phyloP scores from a whole-genome alignment of 1,284 basidiomycete species.

The Pseudozyma hubeiensis region DNA sequence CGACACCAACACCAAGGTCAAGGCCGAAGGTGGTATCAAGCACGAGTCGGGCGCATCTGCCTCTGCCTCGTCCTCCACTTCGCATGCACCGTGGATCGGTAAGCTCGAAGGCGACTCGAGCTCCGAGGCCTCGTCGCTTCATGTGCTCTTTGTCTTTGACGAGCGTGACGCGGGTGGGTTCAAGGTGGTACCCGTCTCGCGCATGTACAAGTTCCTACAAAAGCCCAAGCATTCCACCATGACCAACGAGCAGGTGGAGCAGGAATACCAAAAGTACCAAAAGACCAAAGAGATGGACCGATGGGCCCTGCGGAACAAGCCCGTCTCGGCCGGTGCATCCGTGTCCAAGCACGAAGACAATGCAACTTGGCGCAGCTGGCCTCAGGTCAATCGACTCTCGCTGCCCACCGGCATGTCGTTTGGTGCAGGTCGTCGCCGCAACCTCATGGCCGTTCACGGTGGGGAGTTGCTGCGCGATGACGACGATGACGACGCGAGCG shows the following conservation, averaged over 20 bases:
- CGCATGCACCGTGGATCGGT: slow-evolving; percentile 67
- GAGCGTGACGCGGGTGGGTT: slow-evolving; percentile 65
- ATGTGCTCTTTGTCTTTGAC: slow-evolving; percentile 67
- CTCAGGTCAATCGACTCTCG: slow-evolving; percentile 38
- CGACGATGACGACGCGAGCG: slow-evolving; percentile 45
- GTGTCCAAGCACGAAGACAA: slow-evolving; percentile 40
- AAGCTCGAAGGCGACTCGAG: slow-evolving; percentile 66
- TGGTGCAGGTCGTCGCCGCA: slow-evolving; percentile 46
- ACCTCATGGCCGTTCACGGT: slow-evolving; percentile 53
- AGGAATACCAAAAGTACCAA: slow-evolving; percentile 54
- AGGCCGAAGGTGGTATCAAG: slow-evolving; percentile 33
- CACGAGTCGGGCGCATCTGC: slow-evolving; percentile 22
- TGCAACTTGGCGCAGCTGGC: slow-evolving; percentile 46
- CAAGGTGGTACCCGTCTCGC: slow-evolving; percentile 64
- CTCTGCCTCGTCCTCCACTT: slow-evolving; percentile 22
- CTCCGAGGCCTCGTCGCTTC: slow-evolving; percentile 58
- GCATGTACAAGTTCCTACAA: slow-evolving; percentile 67
- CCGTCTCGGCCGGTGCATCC: slow-evolving; percentile 20
- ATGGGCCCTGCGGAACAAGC: slow-evolving; percentile 50
- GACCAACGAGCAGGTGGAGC: slow-evolving; percentile 60
- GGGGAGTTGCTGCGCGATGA: slow-evolving; percentile 49
- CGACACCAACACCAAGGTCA: slow-evolving; percentile 17
- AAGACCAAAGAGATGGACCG: slow-evolving; percentile 55
- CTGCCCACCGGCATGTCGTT: slow-evolving; percentile 50
- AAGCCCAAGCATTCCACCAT: slow-evolving; percentile 57